Base-by-base conservation (phyloP, 1,284 basidiomycete species). In the Tremellales sp. region DNA sequence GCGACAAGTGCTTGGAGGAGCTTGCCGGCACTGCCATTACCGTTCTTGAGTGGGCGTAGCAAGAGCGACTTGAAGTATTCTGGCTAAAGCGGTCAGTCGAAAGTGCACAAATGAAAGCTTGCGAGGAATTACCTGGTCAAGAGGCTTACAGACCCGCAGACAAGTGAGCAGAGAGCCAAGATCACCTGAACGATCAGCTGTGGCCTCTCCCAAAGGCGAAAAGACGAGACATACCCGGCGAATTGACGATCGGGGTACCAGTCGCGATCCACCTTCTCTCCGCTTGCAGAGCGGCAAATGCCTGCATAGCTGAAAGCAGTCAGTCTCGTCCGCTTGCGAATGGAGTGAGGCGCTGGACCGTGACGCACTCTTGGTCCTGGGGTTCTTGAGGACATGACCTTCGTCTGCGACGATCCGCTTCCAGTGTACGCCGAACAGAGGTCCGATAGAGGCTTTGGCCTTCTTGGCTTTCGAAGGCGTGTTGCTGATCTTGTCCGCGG, bases 351-450 rank as follows among this genome's bases (percentile, higher is more conserved):
- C n/a, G 40, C 11, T 26, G 25, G 5, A 1, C 10, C 35, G 21
- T 15, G 10, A 60, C 65, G 39, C 37, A 70, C 70, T 87, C 75
- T 89, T 88, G 0, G 90, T 88, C 66, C 80, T 85, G 1, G 86
- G 81, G 63, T 93, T 94, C 48, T 89, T 83, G 55, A 93, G 84
- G 17, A 72, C 83, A 62, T 94, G 90, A 0, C 87, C 91, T 72
- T 94, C 90, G 56, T 94, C 91, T 2, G 93, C 77, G 26, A 94
- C 82, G 31, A 92, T 69, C 52, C 91, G 79, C 83, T 90, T 89
- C 91, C 90, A 94, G 39, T 80, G 76, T 21, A 88, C 77, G 19
- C 79, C 78, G 55, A 87, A 85, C 19, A 93, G 73, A 2, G 78
- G 77, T 2, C 79, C 74, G 12, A 82, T 52, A 6, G 52, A 36